Conservation (phyloP, 129 eudicot species). For the Chrysanthemum makinoi region DNA sequence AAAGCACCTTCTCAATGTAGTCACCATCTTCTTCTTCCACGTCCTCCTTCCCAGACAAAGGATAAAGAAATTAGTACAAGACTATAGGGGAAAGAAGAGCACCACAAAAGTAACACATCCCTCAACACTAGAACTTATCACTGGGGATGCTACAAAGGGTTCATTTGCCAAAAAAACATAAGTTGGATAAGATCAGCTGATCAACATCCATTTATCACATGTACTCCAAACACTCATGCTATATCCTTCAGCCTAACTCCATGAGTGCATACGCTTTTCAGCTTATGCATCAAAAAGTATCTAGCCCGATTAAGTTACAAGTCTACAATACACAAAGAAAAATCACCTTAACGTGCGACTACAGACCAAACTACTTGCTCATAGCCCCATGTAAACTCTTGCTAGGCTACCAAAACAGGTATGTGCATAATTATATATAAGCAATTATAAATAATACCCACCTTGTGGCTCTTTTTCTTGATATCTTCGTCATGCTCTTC, state of each 20-base stretch:
- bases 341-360: neutral
- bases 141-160: no score
- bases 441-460: conserved; percentile 28
- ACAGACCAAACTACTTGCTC: neutral
- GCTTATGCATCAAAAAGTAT: neutral
- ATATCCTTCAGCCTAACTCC: neutral
- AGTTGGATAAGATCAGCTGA: neutral
- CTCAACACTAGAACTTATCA: neutral
- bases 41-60: conserved; percentile 64
- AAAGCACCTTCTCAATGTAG: conserved; percentile 84
- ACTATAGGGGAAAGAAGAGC: conserved; percentile 9
- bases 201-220: neutral
- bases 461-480: conserved; percentile 79
- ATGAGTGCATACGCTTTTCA: neutral
- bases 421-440: neutral
- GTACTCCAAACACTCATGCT: neutral
- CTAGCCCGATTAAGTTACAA: neutral
- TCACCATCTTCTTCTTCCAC: conserved; percentile 93
- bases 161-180: no score
- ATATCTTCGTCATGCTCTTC: conserved; percentile 81
- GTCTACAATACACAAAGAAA: neutral
- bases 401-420: conserved; percentile 13
- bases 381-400: neutral
- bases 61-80: conserved; percentile 20
- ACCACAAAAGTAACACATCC: conserved; percentile 5